A percentile compares a stretch with the other conserved stretches of the same genome.
Conservation (phyloP, 176 grass and related monocot genomes). For the Bromus sterilis region DNA sequence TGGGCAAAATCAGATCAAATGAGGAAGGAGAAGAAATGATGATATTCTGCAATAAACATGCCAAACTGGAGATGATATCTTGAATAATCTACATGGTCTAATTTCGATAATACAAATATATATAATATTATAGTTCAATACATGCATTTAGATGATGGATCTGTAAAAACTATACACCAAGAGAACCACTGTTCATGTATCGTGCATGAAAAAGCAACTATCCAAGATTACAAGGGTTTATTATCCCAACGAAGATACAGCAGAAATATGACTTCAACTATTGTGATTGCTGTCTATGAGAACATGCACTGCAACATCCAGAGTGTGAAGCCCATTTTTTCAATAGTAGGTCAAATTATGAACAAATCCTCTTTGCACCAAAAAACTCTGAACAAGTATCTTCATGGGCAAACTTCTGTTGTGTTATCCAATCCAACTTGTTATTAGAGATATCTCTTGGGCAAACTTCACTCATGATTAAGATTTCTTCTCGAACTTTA, state of each 20-base stretch:
- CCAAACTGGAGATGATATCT: not conserved
- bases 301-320: not conserved
- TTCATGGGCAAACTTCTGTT: not conserved
- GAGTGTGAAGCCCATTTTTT: not conserved
- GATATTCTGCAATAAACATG: not conserved
- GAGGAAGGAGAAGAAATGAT: not conserved
- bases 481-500: not conserved
- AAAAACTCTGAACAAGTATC: not conserved
- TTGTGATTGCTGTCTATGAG: not conserved
- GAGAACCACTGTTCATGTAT: not conserved
- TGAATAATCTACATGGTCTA: not conserved
- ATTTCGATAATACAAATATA: not conserved
- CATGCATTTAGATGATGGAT: not conserved
- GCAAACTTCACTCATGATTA: not conserved
- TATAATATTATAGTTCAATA: not conserved
- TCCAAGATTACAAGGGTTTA: not conserved
- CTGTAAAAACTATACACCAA: not conserved
- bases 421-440: not conserved
- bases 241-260: not conserved
- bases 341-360: not conserved
- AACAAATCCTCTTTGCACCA: not conserved
- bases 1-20: not conserved
- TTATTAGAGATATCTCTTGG: not conserved
- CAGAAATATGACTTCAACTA: not conserved
- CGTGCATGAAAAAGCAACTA: not conserved